Evolutionary conservation across 176 grass and related monocot species (phyloP).

Genomic region (Zoysia japonica): DNA sequence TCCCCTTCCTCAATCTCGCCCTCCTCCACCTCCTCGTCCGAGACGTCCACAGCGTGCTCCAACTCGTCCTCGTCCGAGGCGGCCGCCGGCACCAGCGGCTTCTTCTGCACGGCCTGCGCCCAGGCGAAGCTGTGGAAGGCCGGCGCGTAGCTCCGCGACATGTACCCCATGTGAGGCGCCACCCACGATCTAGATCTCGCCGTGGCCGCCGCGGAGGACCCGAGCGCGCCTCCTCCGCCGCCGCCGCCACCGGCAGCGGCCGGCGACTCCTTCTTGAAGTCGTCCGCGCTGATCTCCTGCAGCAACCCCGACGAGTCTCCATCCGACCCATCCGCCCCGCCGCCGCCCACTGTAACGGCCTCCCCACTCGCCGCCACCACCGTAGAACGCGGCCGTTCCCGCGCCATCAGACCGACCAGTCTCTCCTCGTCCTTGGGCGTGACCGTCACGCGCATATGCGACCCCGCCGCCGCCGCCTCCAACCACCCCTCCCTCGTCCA

Average conservation of each 20-base stretch:
- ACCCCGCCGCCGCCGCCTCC: neutral
- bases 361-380: slow-evolving; percentile 53
- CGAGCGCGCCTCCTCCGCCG: neutral
- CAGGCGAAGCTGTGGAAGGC: slow-evolving; percentile 84
- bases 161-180: slow-evolving; percentile 56
- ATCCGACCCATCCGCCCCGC: slow-evolving; percentile 59
- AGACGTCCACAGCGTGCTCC: too few relatives aligned
- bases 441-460: slow-evolving; percentile 47
- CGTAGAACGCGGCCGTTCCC: slow-evolving; percentile 57
- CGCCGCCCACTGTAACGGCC: slow-evolving; percentile 11
- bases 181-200: slow-evolving; percentile 73
- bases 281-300: slow-evolving; percentile 69
- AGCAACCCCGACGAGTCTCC: slow-evolving; percentile 71
- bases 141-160: slow-evolving; percentile 72
- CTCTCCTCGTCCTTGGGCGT: slow-evolving; percentile 50
- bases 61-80: slow-evolving; percentile 31
- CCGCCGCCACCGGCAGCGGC: neutral
- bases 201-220: neutral
- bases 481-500: neutral
- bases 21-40: slow-evolving; percentile 56
- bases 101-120: slow-evolving; percentile 94
- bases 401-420: slow-evolving; percentile 49
- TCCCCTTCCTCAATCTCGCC: slow-evolving; percentile 85
- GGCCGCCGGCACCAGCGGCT: slow-evolving; percentile 54
- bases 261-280: slow-evolving; percentile 56